A percentile compares a stretch with the other conserved stretches of the same genome.
These are phyloP conservation scores for Cynanchum wilfordii DNA, from an alignment of 257 asterid genomes.

Conservation along the genomic window DNA sequence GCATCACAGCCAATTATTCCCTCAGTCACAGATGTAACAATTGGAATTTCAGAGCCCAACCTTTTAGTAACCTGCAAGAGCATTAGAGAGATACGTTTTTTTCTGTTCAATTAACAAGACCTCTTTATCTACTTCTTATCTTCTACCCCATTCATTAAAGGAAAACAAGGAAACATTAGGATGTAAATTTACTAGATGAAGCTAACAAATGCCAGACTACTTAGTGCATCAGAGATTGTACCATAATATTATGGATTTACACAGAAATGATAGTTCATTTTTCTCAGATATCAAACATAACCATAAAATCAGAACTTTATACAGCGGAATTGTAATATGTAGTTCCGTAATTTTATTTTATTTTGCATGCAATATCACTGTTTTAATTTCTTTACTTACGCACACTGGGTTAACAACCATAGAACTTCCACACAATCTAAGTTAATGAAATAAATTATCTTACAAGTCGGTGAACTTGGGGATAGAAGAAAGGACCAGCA, in stretches of 20 bases:
- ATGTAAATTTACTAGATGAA: not conserved
- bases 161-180: not conserved
- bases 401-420: not conserved
- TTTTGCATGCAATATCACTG: not conserved
- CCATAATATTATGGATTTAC: not conserved
- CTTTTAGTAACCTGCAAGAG: constrained; percentile 48
- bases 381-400: not conserved
- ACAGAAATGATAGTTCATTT: too few species aligned
- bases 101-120: not conserved
- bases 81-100: constrained; percentile 1
- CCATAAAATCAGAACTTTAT: not conserved
- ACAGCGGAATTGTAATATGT: not conserved
- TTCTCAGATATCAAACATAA: too few species aligned
- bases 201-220: not conserved
- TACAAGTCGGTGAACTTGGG: constrained; percentile 51
- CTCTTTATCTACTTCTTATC: not conserved
- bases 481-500: constrained; percentile 41
- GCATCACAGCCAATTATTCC: constrained; percentile 69
- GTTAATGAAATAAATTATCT: not conserved
- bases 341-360: not conserved
- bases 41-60: constrained; percentile 51
- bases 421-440: not conserved
- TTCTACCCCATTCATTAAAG: too few species aligned
- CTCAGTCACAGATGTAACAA: constrained; percentile 42
- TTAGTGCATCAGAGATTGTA: not conserved